Conservation (phyloP, 805 yeast genomes). For the Yamadazyma paraphyllophila region DNA sequence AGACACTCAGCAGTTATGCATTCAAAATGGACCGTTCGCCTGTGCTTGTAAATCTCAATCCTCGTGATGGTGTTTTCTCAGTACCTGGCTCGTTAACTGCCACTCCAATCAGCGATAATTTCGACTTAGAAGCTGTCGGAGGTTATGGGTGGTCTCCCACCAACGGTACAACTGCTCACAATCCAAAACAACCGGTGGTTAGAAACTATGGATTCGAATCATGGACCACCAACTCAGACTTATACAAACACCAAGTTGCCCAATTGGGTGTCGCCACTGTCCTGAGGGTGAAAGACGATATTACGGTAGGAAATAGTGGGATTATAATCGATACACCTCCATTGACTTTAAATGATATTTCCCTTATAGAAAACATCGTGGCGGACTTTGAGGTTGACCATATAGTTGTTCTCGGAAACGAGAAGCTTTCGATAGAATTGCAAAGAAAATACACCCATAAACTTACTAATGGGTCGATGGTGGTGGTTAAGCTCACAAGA, state of each 20-base stretch:
- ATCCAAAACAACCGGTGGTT: conserved; percentile 88
- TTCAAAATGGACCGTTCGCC: conserved; percentile 67
- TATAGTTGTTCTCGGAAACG: conserved; percentile 74
- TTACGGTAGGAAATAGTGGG: conserved; percentile 48
- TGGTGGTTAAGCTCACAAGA: conserved; percentile 60
- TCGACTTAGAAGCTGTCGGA: conserved; percentile 67
- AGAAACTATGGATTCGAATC: conserved; percentile 73
- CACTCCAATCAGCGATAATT: conserved; percentile 73
- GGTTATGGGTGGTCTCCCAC: conserved; percentile 70
- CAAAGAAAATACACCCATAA: conserved; percentile 47
- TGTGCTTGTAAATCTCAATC: conserved; percentile 74
- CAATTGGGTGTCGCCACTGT: conserved; percentile 50
- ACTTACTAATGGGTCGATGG: conserved; percentile 26
- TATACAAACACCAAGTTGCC: conserved; percentile 49
- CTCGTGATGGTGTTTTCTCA: conserved; percentile 64
- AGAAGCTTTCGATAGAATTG: conserved; percentile 63
- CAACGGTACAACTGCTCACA: conserved; percentile 71
- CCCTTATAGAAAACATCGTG: conserved; percentile 54
- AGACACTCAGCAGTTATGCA: conserved; percentile 73
- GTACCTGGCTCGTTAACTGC: conserved; percentile 86
- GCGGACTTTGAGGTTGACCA: conserved; percentile 58
- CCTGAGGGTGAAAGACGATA: conserved; percentile 52
- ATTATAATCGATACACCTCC: conserved; percentile 75
- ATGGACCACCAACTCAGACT: conserved; percentile 53
- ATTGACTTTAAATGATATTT: conserved; percentile 48